Base-by-base conservation (phyloP, 768 basidiomycete genomes). In the Russula griseocarnosa region DNA sequence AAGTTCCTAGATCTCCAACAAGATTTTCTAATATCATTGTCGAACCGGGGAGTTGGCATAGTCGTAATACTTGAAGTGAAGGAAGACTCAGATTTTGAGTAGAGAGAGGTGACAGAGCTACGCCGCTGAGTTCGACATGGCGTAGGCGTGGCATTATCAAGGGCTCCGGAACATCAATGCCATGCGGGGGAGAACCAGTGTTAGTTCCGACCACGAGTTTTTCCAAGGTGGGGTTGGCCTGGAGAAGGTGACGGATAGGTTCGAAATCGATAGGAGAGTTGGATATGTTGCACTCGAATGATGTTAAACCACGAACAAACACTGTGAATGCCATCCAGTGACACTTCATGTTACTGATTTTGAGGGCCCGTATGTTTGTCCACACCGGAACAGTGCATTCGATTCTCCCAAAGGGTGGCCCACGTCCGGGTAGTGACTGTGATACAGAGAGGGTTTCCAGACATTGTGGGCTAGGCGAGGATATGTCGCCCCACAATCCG, bases 211-310 rank as follows among this genome's bases (percentile, higher is more conserved):
- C 7, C 26, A 66, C 56, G 18, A 75, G 51, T 28, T 47, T 60
- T 51, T 69, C 66, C 22, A 76, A 64, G 3, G 56, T 28, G 20
- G 61, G 60, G 54, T 73, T 72, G 20, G 49, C 52, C 30, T 63
- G 66, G n/a, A 75, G 55, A 46, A 74, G 30, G 55, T 9, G 50
- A 28, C 66, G 50, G 30, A 71, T n/a, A 14, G 3, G 40, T 57
- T 62, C 54, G 24, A 51, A 36, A 58, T 10, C 40, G 24, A 70
- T 40, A n/a, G 62, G 20, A 28, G 22, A 26, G 5, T 54, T 61
- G 10, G 54, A 38, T 10, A 46, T 32, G 32, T 64, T 69, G 20
- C 44, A 46, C 54, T 72, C 62, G 7, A 65, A 55, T 20, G 71
- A 64, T 9, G 69, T 56, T 18, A 71, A 56, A 18, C 28, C 38